Base-by-base conservation (phyloP, 2,329 filamentous ascomycete genomes). In the Phaeoacremonium minimum region DNA sequence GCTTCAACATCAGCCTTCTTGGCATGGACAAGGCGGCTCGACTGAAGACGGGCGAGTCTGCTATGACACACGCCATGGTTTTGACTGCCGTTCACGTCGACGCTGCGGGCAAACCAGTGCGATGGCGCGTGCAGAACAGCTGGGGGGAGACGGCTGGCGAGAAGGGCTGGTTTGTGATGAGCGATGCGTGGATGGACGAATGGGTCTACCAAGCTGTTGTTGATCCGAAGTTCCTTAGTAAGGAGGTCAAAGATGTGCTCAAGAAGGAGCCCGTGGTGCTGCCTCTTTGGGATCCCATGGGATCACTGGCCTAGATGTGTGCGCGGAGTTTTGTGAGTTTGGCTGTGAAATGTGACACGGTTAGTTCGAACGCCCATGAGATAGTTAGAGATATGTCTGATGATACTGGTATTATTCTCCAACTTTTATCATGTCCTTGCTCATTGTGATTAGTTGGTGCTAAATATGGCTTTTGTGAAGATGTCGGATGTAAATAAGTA, bases 61-160 rank as follows among this genome's bases (percentile, higher is more conserved):
- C 77, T 34, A 94, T 95, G 88, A 95, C 88, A 1, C 89, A 95
- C 52, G 89, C 89, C 5, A 95, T 95, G 89, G 87, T 94, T 1
- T 62, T 95, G 43, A 95, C 87, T 3, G 89, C 79, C 1, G 89
- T 95, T 31, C 88, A 95, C 53, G 58, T 94, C 4, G 82, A 85
- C 41, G 67, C 73, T 18, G 62, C 57, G 2, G 80, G 77, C 2
- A 75, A 78, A 58, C 71, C 79, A 3, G 75, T 88, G 2, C 68
- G 88, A 30, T 95, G 89, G 89, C 70, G 87, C 36, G 87, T 95
- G 6, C 84, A 95, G 71, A 95, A 95, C 56, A 85, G 78, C 38
- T 95, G 88, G 88, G 86, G 85, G 11, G 71, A 77, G 28, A 64
- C 53, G 0, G 74, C 73, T 0, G 89, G 89, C 1, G 76, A 81